phyloP scores from a whole-genome alignment of 2,329 filamentous ascomycete genomes.

The Emericellopsis cladophorae region DNA sequence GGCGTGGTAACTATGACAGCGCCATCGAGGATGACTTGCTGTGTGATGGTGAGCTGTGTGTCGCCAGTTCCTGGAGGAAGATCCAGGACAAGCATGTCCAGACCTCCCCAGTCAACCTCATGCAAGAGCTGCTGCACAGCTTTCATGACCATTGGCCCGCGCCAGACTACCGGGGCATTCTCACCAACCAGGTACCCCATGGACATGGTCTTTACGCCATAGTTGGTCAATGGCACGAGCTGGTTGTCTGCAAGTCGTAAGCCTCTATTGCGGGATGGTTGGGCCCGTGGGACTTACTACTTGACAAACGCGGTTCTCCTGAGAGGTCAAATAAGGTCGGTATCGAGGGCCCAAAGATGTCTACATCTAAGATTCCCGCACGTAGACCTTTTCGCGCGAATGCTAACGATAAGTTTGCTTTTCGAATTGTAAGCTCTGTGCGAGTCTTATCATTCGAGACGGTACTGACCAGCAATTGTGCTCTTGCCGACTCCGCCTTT shows the following conservation, averaged over 20 bases:
- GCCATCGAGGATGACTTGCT: slow-evolving; percentile 82
- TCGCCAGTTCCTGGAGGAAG: slow-evolving; percentile 91
- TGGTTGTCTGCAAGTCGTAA: slow-evolving; percentile 49
- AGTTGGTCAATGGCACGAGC: slow-evolving; percentile 79
- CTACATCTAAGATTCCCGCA: slow-evolving; percentile 82
- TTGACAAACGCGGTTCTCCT: slow-evolving; percentile 64
- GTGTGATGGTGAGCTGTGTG: slow-evolving; percentile 91
- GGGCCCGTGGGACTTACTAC: slow-evolving; percentile 36
- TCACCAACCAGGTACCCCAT: slow-evolving; percentile 88
- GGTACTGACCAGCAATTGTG: slow-evolving; percentile 62
- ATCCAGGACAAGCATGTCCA: slow-evolving; percentile 84
- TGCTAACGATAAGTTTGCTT: slow-evolving; percentile 71
- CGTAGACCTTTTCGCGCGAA: slow-evolving; percentile 73
- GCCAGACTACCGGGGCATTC: slow-evolving; percentile 79
- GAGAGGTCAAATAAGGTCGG: slow-evolving; percentile 78
- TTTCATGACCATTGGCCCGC: slow-evolving; percentile 95
- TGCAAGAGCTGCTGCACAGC: slow-evolving; percentile 90
- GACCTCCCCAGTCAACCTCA: slow-evolving; percentile 82
- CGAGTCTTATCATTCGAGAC: neutral
- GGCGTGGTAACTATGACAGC: slow-evolving; percentile 86
- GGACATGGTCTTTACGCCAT: slow-evolving; percentile 95
- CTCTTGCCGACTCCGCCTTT: slow-evolving; percentile 98
- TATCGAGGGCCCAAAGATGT: slow-evolving; percentile 93
- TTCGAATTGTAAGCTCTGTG: neutral
- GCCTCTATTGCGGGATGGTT: neutral